phyloP scores from a whole-genome alignment of 169 alveolate genomes.

The Babesia sp. region DNA sequence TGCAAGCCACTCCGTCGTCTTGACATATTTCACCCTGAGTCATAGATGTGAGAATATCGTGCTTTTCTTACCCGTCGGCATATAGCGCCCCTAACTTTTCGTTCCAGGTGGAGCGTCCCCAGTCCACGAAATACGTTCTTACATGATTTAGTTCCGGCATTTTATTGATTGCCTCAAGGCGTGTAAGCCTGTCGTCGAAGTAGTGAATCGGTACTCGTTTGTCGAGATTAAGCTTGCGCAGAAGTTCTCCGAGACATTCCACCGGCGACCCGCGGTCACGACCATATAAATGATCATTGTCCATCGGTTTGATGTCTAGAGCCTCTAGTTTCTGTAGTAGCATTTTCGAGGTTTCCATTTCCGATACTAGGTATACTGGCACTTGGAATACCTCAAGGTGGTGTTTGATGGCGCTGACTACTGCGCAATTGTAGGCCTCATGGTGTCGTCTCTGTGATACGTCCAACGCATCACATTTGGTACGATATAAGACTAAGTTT shows the following conservation, averaged over 20 bases:
- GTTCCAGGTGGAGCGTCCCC: slow-evolving; percentile 72
- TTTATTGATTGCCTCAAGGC: slow-evolving; percentile 31
- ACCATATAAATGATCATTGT: slow-evolving; percentile 19
- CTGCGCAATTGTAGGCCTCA: slow-evolving; percentile 48
- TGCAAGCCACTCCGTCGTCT: slow-evolving; percentile 33
- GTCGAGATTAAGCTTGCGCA: slow-evolving; percentile 22
- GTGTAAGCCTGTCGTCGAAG: slow-evolving; percentile 34
- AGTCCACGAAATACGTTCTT: slow-evolving; percentile 71
- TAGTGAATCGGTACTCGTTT: slow-evolving; percentile 50
- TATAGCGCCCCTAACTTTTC: slow-evolving; percentile 69
- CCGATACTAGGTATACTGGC: slow-evolving; percentile 53
- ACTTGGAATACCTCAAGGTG: slow-evolving; percentile 35
- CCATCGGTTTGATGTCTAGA: slow-evolving; percentile 2
- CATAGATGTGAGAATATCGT: not conserved
- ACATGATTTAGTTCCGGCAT: slow-evolving; percentile 25
- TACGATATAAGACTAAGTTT: slow-evolving; percentile 20
- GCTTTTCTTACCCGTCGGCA: slow-evolving; percentile 48
- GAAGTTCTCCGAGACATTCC: not conserved
- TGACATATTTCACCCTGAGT: slow-evolving; percentile 65
- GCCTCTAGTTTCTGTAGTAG: slow-evolving; percentile 13
- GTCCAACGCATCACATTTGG: slow-evolving; percentile 27
- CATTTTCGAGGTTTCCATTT: slow-evolving; percentile 1
- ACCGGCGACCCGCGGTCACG: slow-evolving; percentile 10
- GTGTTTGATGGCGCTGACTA: slow-evolving; percentile 36
- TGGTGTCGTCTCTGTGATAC: slow-evolving; percentile 27